Evolutionary conservation across 441 rosid genomes (phyloP).

Genomic region (Brassica hybrid): DNA sequence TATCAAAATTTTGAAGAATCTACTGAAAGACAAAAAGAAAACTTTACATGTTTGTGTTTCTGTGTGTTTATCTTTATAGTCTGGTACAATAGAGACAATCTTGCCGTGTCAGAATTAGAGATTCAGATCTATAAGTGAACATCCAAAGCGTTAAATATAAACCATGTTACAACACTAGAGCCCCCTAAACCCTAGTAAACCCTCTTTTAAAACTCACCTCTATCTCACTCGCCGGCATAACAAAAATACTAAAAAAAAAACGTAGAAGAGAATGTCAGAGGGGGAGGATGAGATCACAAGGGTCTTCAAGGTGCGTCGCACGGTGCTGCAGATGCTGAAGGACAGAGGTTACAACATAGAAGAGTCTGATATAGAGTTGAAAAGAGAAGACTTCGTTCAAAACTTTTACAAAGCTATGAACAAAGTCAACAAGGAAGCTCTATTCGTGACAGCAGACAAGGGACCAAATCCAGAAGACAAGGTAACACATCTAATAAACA

Average conservation of each 20-base stretch:
- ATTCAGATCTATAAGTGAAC: too few species aligned
- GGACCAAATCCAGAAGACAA: conserved; percentile 52
- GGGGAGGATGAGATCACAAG: conserved; percentile 50
- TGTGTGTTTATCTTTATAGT: too few species aligned
- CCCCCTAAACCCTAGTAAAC: conserved; percentile 1
- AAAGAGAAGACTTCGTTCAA: conserved; percentile 50
- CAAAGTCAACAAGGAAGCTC: conserved; percentile 55
- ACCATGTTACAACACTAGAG: too few species aligned
- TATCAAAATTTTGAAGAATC: too few species aligned
- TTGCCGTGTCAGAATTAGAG: too few species aligned
- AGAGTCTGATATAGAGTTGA: conserved; percentile 50
- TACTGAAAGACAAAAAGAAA: too few species aligned
- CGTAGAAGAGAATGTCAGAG: conserved; percentile 22
- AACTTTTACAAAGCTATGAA: conserved; percentile 44
- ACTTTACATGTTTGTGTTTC: too few species aligned
- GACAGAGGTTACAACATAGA: conserved; percentile 58
- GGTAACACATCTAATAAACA: conserved; percentile 37
- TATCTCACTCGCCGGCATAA: neutral
- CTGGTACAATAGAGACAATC: too few species aligned
- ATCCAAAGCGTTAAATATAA: too few species aligned
- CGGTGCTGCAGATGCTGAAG: conserved; percentile 63
- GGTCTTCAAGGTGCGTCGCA: conserved; percentile 54
- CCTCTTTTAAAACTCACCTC: neutral
- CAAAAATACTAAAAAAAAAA: too few species aligned
- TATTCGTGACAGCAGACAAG: conserved; percentile 42